Evolutionary conservation across 2,329 filamentous ascomycete species (phyloP), one percentile per base, ranked within the genome.

Genomic region (Thelonectria discophora): DNA sequence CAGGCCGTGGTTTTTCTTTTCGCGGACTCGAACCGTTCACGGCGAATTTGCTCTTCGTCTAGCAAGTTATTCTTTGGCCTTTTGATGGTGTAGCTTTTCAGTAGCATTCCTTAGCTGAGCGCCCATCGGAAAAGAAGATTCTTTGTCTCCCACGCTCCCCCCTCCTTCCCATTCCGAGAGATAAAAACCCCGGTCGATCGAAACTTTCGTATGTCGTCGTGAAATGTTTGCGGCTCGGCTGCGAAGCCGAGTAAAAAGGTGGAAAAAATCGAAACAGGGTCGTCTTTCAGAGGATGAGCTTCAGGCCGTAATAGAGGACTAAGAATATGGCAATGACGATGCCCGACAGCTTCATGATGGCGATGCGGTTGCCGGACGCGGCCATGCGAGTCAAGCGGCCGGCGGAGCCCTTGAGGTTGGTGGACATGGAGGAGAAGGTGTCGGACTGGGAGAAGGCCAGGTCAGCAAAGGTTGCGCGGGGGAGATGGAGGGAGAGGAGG

Each of bases 311-410:
- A 78, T 92, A 98, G 40, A 97, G 73, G 58, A 93, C 77, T 55
- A 98, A 71, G 48, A 96, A 88, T 9, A 81, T 78, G 7, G 80
- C 93, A 45, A 94, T 84, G 21, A 97, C 84, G 40, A 97, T 96
- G 21, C 87, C 94, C 0, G 93, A 88, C 50, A 99, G 82, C 78
- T 97, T 97, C 63, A 99, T 78, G 40, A 98, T 90, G 15, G 95
- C 94, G 42, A 97, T 86, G 72, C 93, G 94, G 79, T 97, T 97
- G 52, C 95, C 95, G 55, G 89, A 88, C 53, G 90, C 89, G 47
- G 95, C 95, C 93, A 98, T 98, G 64, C 93, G 88, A 20, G 90
- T 92, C 48, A 99, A 80, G 12, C 95, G 87, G 50, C 86, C 84
- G 12, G 93, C 93, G 66, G 91, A 96, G 45, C 93, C 93, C 75